Percentiles rank a stretch among this genome's conserved stretches.
Evolutionary conservation across 345 rosid genomes (phyloP).

Genomic region (Psidium guajava): DNA sequence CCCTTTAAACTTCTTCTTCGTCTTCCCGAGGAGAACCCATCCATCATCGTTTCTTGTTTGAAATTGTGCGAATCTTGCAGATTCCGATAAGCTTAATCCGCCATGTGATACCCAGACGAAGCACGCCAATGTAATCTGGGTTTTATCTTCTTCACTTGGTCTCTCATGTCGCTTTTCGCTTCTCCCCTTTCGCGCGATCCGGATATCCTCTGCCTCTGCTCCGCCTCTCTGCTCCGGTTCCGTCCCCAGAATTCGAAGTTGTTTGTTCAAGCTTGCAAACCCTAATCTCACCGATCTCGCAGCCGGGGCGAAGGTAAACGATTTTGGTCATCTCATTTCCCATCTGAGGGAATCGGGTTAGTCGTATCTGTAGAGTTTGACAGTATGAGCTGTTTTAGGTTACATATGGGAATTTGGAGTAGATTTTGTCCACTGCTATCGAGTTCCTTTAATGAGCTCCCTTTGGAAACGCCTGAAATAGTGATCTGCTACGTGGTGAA

Average conservation of each 20-base stretch:
- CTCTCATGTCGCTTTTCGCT: background rate
- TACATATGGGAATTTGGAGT: background rate
- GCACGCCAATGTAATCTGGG: background rate
- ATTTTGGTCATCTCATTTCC: background rate
- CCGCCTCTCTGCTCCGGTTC: background rate
- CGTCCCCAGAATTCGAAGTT: background rate
- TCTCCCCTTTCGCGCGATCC: background rate
- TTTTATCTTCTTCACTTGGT: background rate
- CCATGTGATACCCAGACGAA: background rate
- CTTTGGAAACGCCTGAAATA: background rate
- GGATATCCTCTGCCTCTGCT: background rate
- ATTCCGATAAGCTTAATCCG: background rate
- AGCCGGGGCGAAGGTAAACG: background rate
- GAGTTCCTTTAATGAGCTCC: background rate
- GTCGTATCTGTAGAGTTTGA: background rate
- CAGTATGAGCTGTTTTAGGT: background rate
- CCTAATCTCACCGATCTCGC: background rate
- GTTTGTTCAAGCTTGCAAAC: background rate
- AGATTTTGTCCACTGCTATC: background rate
- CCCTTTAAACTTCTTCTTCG: background rate
- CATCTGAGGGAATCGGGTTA: background rate
- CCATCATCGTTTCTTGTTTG: background rate
- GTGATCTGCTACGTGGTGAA: background rate
- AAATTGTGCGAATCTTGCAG: background rate
- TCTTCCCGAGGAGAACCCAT: background rate